Conservation (phyloP, 768 basidiomycete genomes). For the Calocera viscosa region DNA sequence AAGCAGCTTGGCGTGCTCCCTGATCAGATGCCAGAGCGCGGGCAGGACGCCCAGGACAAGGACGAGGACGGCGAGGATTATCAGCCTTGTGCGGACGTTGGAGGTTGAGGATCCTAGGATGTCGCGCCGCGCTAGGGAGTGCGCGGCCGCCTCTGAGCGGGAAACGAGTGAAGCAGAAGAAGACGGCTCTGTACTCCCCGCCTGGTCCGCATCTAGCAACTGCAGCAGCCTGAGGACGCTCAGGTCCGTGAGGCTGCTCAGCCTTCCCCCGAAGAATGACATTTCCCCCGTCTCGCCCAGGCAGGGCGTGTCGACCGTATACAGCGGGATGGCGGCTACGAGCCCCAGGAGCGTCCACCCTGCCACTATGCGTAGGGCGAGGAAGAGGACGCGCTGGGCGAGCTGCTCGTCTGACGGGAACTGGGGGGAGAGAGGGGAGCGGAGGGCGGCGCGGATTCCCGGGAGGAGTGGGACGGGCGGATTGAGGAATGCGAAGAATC, state of each 20-base stretch:
- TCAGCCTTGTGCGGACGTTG: constrained; percentile 47
- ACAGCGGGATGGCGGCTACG: constrained; percentile 59
- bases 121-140: constrained; percentile 20
- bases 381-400: constrained; percentile 56
- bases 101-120: constrained; percentile 25
- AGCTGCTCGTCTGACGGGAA: constrained; percentile 69
- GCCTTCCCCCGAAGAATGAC: constrained; percentile 42
- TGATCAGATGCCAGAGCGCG: constrained; percentile 49
- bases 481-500: constrained; percentile 55
- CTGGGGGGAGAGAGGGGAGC: constrained; percentile 36
- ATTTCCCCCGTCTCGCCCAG: constrained; percentile 39
- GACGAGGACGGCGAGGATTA: constrained; percentile 52
- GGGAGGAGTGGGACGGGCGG: constrained; percentile 60
- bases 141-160: constrained; percentile 19
- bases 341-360: constrained; percentile 60
- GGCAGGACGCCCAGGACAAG: constrained; percentile 53
- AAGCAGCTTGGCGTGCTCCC: constrained; percentile 47
- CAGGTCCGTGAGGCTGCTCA: constrained; percentile 60
- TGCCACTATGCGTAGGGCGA: constrained; percentile 47
- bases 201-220: constrained; percentile 32
- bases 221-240: constrained; percentile 62
- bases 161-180: constrained; percentile 23
- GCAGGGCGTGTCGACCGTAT: constrained; percentile 58
- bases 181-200: constrained; percentile 24
- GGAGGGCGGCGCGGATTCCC: constrained; percentile 42